These are phyloP conservation scores for Colletotrichum spinosum DNA, from an alignment of 2,329 filamentous ascomycete species.

Conservation along the genomic window DNA sequence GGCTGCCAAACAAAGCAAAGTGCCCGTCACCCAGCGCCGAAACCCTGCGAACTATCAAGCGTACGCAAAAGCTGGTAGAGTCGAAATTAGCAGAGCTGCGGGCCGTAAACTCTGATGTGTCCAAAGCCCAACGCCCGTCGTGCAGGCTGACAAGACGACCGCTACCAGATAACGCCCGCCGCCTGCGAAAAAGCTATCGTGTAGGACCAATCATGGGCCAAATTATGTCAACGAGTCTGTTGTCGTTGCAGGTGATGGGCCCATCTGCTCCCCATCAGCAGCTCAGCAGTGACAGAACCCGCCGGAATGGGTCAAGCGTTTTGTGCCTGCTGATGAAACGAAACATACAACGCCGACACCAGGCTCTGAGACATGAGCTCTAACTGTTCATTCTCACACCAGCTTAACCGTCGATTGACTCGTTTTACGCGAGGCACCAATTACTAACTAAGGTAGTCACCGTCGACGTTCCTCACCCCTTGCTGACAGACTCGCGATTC, in stretches of 20 bases:
- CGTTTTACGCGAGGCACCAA: conserved; percentile 1
- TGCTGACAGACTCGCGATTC: conserved; percentile 12
- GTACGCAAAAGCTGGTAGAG: not conserved
- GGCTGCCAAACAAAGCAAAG: conserved; percentile 8
- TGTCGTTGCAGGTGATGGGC: not conserved
- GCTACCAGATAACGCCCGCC: conserved; percentile 19
- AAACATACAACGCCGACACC: conserved; percentile 32
- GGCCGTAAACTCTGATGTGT: not conserved
- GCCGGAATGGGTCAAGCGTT: conserved; percentile 31
- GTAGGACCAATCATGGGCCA: not conserved
- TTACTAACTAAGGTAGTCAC: not conserved
- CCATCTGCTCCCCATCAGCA: conserved; percentile 18
- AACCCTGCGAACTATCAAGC: not conserved
- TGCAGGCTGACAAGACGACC: conserved; percentile 20
- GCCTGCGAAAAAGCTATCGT: not conserved
- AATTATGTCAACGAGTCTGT: conserved; percentile 6
- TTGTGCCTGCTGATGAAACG: conserved; percentile 29
- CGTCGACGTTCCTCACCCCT: not conserved
- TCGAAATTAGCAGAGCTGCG: conserved; percentile 1
- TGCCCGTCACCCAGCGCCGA: conserved; percentile 8
- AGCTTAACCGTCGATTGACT: conserved; percentile 24
- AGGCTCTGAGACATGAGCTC: conserved; percentile 29
- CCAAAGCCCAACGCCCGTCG: conserved; percentile 27
- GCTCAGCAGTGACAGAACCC: conserved; percentile 17
- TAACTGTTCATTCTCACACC: conserved; percentile 6